These are phyloP conservation scores for Ensete ventricosum DNA, from an alignment of 176 grass and related monocot species.

Conservation along the genomic window DNA sequence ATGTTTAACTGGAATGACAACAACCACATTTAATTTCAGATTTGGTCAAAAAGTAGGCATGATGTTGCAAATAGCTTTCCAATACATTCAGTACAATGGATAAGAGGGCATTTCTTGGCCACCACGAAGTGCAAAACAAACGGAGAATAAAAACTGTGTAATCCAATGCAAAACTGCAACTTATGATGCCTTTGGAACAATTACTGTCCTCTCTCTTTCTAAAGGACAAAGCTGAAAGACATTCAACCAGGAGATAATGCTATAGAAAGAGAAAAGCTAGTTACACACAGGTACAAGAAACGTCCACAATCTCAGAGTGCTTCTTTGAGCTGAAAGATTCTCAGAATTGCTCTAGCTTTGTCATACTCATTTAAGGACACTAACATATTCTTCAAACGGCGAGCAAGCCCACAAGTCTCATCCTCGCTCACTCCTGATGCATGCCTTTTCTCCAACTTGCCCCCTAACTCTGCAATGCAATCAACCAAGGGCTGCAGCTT, in stretches of 20 bases:
- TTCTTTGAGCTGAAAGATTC: conserved; percentile 77
- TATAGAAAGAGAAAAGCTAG: conserved; percentile 6
- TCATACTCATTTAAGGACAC: conserved; percentile 70
- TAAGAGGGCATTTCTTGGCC: not conserved
- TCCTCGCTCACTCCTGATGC: conserved; percentile 44
- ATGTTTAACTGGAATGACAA: too few relatives aligned
- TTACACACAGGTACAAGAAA: conserved; percentile 1
- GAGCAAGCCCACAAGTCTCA: conserved; percentile 51
- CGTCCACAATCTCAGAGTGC: conserved; percentile 38
- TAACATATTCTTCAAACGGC: conserved; percentile 68
- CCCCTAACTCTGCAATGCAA: conserved; percentile 57
- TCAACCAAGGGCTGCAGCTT: conserved; percentile 59
- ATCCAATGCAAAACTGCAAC: not conserved
- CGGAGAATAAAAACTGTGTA: not conserved
- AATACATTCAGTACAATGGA: not conserved
- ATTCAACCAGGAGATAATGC: not conserved
- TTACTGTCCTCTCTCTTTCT: not conserved
- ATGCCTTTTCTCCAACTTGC: conserved; percentile 56
- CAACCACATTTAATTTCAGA: too few relatives aligned
- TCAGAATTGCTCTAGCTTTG: conserved; percentile 65
- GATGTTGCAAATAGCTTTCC: not conserved
- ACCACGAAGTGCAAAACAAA: not conserved
- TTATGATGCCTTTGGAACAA: conserved; percentile 1
- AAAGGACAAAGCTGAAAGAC: not conserved
- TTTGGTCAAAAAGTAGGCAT: not conserved